These are phyloP conservation scores for Peterozyma toletana DNA, from an alignment of 805 yeast species.

Conservation along the genomic window DNA sequence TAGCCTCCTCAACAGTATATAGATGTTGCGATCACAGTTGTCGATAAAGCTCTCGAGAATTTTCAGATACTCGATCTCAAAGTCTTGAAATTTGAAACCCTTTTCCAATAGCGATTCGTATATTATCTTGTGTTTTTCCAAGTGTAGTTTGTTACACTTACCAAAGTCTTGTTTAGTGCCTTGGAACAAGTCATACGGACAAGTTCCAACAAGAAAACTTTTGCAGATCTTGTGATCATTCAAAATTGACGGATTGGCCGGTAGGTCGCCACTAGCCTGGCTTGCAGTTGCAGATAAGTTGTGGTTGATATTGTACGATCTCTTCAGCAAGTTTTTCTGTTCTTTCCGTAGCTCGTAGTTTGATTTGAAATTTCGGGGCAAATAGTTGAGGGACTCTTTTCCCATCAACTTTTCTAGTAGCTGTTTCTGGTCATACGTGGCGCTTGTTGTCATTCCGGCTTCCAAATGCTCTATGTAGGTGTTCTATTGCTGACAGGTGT, in stretches of 20 bases:
- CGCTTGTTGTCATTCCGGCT: constrained; percentile 22
- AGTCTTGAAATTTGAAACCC: constrained; percentile 30
- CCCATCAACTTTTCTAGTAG: constrained; percentile 81
- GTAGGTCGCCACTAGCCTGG: neutral
- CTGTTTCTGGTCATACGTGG: constrained; percentile 65
- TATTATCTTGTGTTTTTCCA: constrained; percentile 65
- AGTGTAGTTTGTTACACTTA: constrained; percentile 67
- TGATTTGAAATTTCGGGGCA: constrained; percentile 20
- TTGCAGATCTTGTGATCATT: constrained; percentile 64
- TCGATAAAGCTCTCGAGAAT: constrained; percentile 44
- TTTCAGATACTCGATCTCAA: constrained; percentile 40
- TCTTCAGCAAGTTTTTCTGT: neutral
- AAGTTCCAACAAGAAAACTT: constrained; percentile 73
- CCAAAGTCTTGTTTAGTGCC: constrained; percentile 84
- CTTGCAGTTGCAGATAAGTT: constrained; percentile 3
- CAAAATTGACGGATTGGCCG: constrained; percentile 24
- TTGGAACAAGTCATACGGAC: constrained; percentile 77
- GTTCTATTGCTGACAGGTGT: too few species aligned
- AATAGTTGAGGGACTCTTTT: constrained; percentile 31
- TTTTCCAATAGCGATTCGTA: constrained; percentile 46
- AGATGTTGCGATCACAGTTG: constrained; percentile 63
- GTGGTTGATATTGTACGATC: constrained; percentile 2
- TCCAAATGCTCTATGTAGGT: too few species aligned
- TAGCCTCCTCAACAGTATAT: constrained; percentile 53
- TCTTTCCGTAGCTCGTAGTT: constrained; percentile 8